Conservation (phyloP, 2,329 filamentous ascomycete genomes). For the Pestalotiopsis fici region DNA sequence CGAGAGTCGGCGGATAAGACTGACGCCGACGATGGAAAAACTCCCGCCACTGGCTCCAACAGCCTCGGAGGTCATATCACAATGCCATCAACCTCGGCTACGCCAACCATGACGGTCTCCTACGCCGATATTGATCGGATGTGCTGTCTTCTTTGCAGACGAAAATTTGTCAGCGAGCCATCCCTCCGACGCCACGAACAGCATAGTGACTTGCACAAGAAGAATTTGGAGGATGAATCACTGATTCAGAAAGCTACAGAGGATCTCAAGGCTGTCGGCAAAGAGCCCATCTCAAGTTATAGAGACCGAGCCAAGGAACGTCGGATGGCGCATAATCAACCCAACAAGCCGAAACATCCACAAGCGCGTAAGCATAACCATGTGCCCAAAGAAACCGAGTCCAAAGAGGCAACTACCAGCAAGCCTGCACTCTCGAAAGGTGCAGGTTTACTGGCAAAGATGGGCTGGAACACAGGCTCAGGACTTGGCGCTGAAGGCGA, state of each 20-base stretch:
- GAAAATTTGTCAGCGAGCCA: constrained; percentile 39
- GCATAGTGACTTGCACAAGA: constrained; percentile 43
- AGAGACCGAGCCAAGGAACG: constrained; percentile 70
- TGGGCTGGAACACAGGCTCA: constrained; percentile 69
- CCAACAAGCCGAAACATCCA: constrained; percentile 48
- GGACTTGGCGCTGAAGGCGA: constrained; percentile 65
- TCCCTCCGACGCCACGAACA: constrained; percentile 45
- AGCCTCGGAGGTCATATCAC: constrained; percentile 18
- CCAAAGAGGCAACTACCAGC: constrained; percentile 33
- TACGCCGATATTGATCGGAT: constrained; percentile 57
- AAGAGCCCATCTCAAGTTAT: constrained; percentile 43
- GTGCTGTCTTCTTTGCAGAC: constrained; percentile 43
- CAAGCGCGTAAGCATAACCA: constrained; percentile 25
- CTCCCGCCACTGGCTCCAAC: constrained; percentile 25
- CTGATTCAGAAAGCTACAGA: constrained; percentile 29
- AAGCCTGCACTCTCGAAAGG: constrained; percentile 58
- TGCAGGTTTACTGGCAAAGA: constrained; percentile 68
- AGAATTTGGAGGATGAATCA: constrained; percentile 28
- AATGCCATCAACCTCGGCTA: constrained; percentile 9
- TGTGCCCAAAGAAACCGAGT: constrained; percentile 34
- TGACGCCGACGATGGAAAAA: constrained; percentile 31
- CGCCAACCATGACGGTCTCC: constrained; percentile 47
- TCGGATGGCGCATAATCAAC: constrained; percentile 62
- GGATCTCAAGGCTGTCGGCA: constrained; percentile 33
- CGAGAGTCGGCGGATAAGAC: constrained; percentile 32